Conservation (phyloP, 106 monocot species). For the Hemerocallis citrina region DNA sequence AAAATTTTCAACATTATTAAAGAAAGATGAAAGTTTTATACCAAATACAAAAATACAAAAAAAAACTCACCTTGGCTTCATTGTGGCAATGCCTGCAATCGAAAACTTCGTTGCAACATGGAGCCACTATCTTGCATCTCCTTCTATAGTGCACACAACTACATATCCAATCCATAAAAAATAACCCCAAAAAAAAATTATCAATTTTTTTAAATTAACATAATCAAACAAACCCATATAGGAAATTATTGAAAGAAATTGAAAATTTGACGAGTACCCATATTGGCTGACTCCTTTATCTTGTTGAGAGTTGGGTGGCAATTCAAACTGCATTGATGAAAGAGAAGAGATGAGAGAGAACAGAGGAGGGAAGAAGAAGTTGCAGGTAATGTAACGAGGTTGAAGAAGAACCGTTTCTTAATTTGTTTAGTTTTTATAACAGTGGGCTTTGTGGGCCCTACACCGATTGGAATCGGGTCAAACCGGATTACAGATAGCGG, state of each 20-base stretch:
- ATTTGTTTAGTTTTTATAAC: neutral
- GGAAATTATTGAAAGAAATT: neutral
- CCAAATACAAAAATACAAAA: neutral
- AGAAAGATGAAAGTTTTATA: neutral
- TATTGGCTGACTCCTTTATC: neutral
- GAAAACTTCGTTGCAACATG: conserved; percentile 76
- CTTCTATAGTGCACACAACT: conserved; percentile 80
- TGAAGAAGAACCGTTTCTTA: neutral
- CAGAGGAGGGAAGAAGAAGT: neutral
- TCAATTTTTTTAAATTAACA: neutral
- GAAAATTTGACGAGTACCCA: conserved; percentile 14
- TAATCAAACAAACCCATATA: neutral
- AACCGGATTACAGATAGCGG: too few relatives aligned
- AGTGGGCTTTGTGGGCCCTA: neutral
- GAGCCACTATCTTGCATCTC: conserved; percentile 75
- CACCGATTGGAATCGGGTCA: neutral
- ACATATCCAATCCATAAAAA: neutral
- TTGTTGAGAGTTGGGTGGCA: neutral
- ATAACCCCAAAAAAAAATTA: neutral
- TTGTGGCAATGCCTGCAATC: conserved; percentile 91
- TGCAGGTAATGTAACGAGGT: neutral
- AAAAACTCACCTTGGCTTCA: conserved; percentile 53
- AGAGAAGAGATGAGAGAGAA: neutral
- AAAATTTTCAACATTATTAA: neutral
- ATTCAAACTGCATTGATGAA: neutral